Conservation (phyloP, 2,329 filamentous ascomycete genomes). For the Aspergillus sp. region DNA sequence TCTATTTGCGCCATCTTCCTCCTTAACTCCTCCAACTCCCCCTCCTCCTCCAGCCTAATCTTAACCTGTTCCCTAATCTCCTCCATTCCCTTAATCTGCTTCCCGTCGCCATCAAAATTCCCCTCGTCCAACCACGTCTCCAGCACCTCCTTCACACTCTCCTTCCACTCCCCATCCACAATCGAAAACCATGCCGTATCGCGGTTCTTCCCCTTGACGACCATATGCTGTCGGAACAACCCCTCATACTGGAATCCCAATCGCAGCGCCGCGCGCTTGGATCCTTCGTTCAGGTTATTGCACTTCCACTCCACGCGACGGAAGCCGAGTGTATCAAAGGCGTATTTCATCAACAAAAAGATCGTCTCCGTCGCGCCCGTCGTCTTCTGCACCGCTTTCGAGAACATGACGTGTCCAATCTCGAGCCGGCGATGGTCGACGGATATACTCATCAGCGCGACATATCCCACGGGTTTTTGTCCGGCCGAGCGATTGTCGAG, state of each 20-base stretch:
- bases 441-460: slow-evolving; percentile 52
- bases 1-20: neutral
- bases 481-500: slow-evolving; percentile 37
- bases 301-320: slow-evolving; percentile 69
- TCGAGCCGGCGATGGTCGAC: slow-evolving; percentile 58
- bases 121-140: slow-evolving; percentile 58
- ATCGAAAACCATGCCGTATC: slow-evolving; percentile 67
- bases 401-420: slow-evolving; percentile 61
- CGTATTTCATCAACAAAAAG: slow-evolving; percentile 59
- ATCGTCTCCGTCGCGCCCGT: slow-evolving; percentile 62
- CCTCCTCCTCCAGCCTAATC: neutral
- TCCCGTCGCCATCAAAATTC: slow-evolving; percentile 62
- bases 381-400: slow-evolving; percentile 57
- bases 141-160: slow-evolving; percentile 57
- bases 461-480: slow-evolving; percentile 44
- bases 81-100: slow-evolving; percentile 44
- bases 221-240: slow-evolving; percentile 64
- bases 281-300: slow-evolving; percentile 60
- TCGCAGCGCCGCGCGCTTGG: slow-evolving; percentile 58
- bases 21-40: neutral
- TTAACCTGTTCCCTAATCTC: neutral
- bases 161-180: slow-evolving; percentile 64
- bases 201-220: slow-evolving; percentile 60
- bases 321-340: slow-evolving; percentile 60
- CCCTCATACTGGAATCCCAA: slow-evolving; percentile 66